phyloP scores from a whole-genome alignment of 371 early-diverging fungal genomes.

The Rhizomucor miehei region DNA sequence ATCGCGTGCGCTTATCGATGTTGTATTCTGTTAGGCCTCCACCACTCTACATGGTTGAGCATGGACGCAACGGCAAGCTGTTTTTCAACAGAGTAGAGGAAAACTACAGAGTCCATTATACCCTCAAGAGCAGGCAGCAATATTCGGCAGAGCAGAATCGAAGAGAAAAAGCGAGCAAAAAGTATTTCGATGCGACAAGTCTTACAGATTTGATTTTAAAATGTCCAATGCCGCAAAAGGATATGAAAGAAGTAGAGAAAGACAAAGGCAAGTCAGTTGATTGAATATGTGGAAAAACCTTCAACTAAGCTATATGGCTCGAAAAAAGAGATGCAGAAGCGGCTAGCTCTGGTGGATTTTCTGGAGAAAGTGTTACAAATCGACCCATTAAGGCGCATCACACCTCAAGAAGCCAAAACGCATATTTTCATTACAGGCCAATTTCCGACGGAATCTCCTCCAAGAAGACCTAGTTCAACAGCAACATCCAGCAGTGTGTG shows the following conservation, averaged over 20 bases:
- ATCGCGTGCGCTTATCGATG: neutral
- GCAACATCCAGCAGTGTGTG: neutral
- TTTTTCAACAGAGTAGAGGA: slow-evolving; percentile 67
- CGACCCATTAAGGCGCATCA: slow-evolving; percentile 87
- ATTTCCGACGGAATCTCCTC: no score
- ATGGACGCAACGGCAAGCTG: slow-evolving; percentile 71
- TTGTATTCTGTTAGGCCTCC: no score
- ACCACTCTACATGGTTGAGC: slow-evolving; percentile 82
- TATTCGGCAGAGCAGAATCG: slow-evolving; percentile 71
- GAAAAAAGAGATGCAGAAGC: slow-evolving; percentile 61
- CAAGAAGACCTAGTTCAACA: neutral
- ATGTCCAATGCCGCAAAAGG: slow-evolving; percentile 75
- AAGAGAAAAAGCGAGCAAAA: slow-evolving; percentile 81
- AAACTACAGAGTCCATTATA: slow-evolving; percentile 49
- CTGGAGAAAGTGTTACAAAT: slow-evolving; percentile 74
- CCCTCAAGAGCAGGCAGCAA: slow-evolving; percentile 75
- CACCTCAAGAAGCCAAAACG: slow-evolving; percentile 84
- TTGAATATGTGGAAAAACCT: no score
- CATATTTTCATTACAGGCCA: slow-evolving; percentile 84
- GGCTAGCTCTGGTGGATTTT: slow-evolving; percentile 79
- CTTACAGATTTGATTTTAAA: slow-evolving; percentile 78
- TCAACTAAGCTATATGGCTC: no score
- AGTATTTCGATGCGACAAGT: slow-evolving; percentile 77
- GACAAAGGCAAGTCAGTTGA: no score
- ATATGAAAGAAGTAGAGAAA: slow-evolving; percentile 54